phyloP scores from a whole-genome alignment of 495 filamentous ascomycete species.

The Aspergillus incahuasiensis region DNA sequence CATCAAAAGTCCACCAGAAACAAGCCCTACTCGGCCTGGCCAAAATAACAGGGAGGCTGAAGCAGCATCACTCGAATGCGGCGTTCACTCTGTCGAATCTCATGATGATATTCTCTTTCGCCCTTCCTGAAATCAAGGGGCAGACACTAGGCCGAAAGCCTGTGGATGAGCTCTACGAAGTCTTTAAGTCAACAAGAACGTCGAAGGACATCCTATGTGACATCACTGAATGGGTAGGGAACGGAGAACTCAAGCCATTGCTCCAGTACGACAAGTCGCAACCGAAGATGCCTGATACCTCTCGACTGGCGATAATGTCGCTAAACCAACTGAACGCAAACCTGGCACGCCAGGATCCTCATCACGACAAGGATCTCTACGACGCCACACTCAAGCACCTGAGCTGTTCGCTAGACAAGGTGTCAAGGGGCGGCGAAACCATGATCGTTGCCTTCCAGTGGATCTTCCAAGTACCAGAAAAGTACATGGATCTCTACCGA shows the following conservation, averaged over 20 bases:
- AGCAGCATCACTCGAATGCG: conserved; percentile 38
- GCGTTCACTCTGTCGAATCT: conserved; percentile 44
- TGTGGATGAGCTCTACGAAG: conserved; percentile 39
- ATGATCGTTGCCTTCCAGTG: conserved; percentile 43
- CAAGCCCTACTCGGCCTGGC: conserved; percentile 32
- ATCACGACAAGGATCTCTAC: conserved; percentile 30
- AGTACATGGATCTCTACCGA: conserved; percentile 48
- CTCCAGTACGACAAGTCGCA: conserved; percentile 18
- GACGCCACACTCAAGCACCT: conserved; percentile 30
- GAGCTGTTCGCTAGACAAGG: conserved; percentile 24
- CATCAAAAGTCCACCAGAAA: conserved; percentile 35
- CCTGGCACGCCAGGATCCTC: conserved; percentile 20
- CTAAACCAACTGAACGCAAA: conserved; percentile 27
- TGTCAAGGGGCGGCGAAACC: conserved; percentile 33
- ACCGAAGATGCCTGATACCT: conserved; percentile 37
- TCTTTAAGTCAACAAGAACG: conserved; percentile 39
- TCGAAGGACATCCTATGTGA: conserved; percentile 30
- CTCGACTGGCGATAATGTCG: conserved; percentile 30
- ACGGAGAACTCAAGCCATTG: conserved; percentile 33
- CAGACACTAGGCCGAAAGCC: conserved; percentile 16
- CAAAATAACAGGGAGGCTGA: conserved; percentile 22
- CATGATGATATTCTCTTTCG: conserved; percentile 44
- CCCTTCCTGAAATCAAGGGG: conserved; percentile 26
- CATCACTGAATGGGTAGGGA: conserved; percentile 29
- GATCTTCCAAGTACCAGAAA: conserved; percentile 46